Percentiles rank a stretch among this genome's conserved stretches.
Conservation (phyloP, 163 green algal species). For the Volvox carteri region DNA sequence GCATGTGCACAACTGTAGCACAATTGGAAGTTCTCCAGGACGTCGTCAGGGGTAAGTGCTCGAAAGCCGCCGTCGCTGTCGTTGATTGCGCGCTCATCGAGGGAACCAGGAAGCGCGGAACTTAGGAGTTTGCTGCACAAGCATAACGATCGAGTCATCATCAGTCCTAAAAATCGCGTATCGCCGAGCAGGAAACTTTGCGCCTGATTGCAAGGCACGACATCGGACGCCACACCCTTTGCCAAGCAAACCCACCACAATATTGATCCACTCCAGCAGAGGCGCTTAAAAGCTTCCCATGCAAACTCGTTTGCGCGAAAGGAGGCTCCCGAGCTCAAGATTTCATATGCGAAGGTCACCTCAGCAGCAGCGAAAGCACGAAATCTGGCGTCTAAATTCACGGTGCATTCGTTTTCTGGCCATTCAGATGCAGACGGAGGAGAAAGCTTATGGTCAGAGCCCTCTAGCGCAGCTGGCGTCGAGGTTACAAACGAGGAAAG, state of each 20-base stretch:
- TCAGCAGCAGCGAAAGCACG: background rate
- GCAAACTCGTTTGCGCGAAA: background rate
- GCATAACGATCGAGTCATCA: background rate
- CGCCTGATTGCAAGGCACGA: background rate
- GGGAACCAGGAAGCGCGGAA: slow-evolving; percentile 6
- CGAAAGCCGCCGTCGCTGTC: background rate
- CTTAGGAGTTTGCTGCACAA: slow-evolving; percentile 33
- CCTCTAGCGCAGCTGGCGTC: background rate
- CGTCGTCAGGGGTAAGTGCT: background rate
- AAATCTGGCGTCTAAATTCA: background rate
- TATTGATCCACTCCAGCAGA: slow-evolving; percentile 12
- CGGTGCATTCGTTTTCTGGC: background rate
- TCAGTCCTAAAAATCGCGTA: background rate
- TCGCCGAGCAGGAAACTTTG: too few species aligned
- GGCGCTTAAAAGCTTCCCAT: background rate
- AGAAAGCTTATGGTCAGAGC: background rate
- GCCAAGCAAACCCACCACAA: slow-evolving; percentile 8
- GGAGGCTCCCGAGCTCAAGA: background rate
- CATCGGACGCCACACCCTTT: background rate
- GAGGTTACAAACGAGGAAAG: background rate
- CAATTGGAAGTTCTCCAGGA: slow-evolving; percentile 23
- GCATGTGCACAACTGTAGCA: slow-evolving; percentile 9
- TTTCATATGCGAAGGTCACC: background rate
- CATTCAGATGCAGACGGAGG: background rate
- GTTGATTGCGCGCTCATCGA: slow-evolving; percentile 43